Base-by-base conservation (phyloP, 1,139 yeast genomes). In the Wickerhamomyces sp. region DNA sequence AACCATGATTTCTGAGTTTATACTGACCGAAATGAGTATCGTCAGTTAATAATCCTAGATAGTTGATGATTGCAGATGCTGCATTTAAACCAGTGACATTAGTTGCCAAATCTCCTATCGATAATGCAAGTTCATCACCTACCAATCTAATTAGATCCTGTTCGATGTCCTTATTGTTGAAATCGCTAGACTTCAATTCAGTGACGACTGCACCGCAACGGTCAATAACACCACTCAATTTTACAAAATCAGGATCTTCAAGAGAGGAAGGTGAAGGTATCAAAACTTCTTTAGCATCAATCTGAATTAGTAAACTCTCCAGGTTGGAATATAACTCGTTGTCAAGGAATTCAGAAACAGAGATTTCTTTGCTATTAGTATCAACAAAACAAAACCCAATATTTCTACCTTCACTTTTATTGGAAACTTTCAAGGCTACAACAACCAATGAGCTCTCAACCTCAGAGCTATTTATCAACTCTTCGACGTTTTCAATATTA, bases 351-450 rank as follows among this genome's bases (percentile, higher is more conserved):
- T 92, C 96, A 18, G 83, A 66, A 30, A 89, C 64, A 19, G 90
- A 90, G 28, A 92, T 70, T 24, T 72, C 70, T 45, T 76, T 72
- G 40, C 74, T 70, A 52, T 80, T 78, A 22, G 87, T 76, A 56
- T 90, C 96, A n/a, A 87, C 70, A 53, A 85, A 83, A 41, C 94
- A 76, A 26, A 87, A 76, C 0, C 97, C 97, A 14, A 92, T 71
- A 37, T 70, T 72, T 49, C 77, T 78, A 17, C 74, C 72, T 16
- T 72, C 67, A 0, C 70, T 51, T 31, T 65, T 66, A 35, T 65
- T 62, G 10, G 67, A 63, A 34, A 81, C 61, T 52, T 84, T 86
- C 37, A 90, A 63, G 5, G 92, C 81, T 3, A 90, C 86, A 41
- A 90, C 78, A 17, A 88, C 78, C 0, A 96, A 87, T 13, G 78